Base-by-base conservation (phyloP, 1,139 yeast genomes). In the Zygosaccharomyces sapae region DNA sequence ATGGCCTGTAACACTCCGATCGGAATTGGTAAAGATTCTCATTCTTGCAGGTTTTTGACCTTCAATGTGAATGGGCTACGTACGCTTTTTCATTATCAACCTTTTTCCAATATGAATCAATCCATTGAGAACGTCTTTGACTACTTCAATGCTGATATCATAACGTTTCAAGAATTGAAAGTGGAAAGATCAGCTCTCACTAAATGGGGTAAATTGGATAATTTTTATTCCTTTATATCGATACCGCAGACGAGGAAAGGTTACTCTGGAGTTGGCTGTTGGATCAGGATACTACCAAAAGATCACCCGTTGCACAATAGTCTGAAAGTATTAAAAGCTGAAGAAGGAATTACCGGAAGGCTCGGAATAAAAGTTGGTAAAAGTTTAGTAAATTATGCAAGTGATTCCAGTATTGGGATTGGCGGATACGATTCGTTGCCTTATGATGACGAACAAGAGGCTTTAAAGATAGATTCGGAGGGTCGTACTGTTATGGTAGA, bases 201-300 rank as follows among this genome's bases (percentile, higher is more conserved):
- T 43, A 71, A 55, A 51, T 73, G 86, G 58, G 92, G 84, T 0
- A 72, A 76, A 47, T 68, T 86, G 0, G 69, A 73, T 0, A 78
- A 81, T 2, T 90, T 74, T 59, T 69, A 74, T 29, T 75, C 87
- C 1, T 92, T 80, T 57, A 78, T 89, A 33, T 73, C 94, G 0
- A 69, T 88, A 18, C 95, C 97, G 0, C 63, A 64, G 8, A 51
- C 62, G 2, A 81, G 79, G 59, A 85, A 81, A 61, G 97, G 97
- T 0, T 92, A 92, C 63, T 80, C 94, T 51, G 98, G 98, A 0
- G 97, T 92, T 1, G 95, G 90, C 0, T 76, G 92, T 2, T 90
- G 87, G 66, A 79, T 90, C 2, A 70, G 89, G 53, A 62, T 70
- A 2, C 81, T 83, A 0, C 53, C 53, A 0, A 63, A 59, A 0